These are phyloP conservation scores for Geranomyces michiganensis DNA, from an alignment of 192 early-diverging fungal genomes.

Conservation along the genomic window DNA sequence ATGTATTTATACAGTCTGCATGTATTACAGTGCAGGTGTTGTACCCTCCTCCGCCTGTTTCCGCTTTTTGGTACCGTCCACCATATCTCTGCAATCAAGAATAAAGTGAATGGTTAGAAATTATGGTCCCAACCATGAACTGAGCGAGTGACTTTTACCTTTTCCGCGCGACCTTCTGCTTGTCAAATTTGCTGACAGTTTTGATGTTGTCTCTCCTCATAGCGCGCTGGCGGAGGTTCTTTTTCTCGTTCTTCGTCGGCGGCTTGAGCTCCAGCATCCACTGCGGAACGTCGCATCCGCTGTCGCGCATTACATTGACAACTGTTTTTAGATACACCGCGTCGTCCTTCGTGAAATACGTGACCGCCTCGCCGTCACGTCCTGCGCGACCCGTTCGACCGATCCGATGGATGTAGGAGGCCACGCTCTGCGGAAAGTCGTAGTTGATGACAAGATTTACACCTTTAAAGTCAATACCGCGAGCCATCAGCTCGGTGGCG, in stretches of 20 bases:
- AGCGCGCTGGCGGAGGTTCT: slow-evolving; percentile 72
- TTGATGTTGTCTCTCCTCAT: slow-evolving; percentile 74
- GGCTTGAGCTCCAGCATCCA: slow-evolving; percentile 95
- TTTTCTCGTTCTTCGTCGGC: slow-evolving; percentile 50
- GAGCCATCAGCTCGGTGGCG: slow-evolving; percentile 94
- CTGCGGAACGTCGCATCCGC: slow-evolving; percentile 94
- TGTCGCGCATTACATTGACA: slow-evolving; percentile 96
- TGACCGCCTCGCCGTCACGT: slow-evolving; percentile 82
- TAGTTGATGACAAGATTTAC: slow-evolving; percentile 98
- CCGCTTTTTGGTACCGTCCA: slow-evolving; percentile 38
- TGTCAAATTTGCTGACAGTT: slow-evolving; percentile 76
- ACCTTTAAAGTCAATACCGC: slow-evolving; percentile 99
- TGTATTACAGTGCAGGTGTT: too few species aligned
- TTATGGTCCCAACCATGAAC: too few species aligned
- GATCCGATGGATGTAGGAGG: slow-evolving; percentile 95
- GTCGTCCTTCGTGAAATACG: slow-evolving; percentile 95
- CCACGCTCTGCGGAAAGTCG: slow-evolving; percentile 92
- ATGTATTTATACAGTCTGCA: too few species aligned
- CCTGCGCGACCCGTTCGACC: slow-evolving; percentile 99
- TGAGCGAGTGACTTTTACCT: slow-evolving; percentile 33
- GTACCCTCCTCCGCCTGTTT: slow-evolving; percentile 17
- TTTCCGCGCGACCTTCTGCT: slow-evolving; percentile 69
- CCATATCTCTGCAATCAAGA: slow-evolving; percentile 41
- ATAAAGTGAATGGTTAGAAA: background rate
- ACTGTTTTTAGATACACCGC: slow-evolving; percentile 85